These are phyloP conservation scores for Aegilops tauschii DNA, from an alignment of 176 grass and related monocot genomes.

Conservation along the genomic window DNA sequence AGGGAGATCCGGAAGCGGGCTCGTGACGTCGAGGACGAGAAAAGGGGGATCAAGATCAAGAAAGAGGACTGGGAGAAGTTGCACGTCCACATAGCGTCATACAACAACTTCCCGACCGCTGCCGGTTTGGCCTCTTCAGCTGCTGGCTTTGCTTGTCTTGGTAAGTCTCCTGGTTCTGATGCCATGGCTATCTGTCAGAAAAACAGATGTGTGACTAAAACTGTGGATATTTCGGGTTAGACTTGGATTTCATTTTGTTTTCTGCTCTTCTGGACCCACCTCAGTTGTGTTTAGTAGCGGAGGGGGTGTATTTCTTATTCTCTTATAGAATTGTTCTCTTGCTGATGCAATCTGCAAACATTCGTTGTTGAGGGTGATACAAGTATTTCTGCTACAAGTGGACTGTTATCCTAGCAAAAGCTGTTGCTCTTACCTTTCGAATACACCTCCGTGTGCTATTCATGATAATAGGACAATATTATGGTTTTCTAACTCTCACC, in stretches of 20 bases:
- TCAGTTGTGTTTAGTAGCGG: not conserved
- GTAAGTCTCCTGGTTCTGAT: constrained; percentile 31
- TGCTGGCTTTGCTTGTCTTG: constrained; percentile 90
- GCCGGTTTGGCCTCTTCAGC: constrained; percentile 92
- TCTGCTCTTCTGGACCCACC: not conserved
- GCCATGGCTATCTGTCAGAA: not conserved
- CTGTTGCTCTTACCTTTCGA: too few species aligned
- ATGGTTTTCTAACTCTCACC: not conserved
- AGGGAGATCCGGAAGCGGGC: constrained; percentile 77
- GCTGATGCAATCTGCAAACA: not conserved
- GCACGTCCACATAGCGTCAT: constrained; percentile 81
- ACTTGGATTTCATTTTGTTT: not conserved
- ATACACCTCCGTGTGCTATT: not conserved
- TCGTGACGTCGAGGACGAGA: constrained; percentile 57
- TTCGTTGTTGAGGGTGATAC: not conserved
- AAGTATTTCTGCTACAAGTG: not conserved
- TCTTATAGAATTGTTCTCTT: not conserved
- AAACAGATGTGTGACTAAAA: not conserved
- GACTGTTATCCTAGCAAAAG: not conserved
- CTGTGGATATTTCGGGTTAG: not conserved
- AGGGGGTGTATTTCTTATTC: not conserved
- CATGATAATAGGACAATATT: not conserved
- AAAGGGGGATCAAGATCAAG: constrained; percentile 60
- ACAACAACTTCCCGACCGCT: constrained; percentile 92
- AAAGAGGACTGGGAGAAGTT: constrained; percentile 84